phyloP scores from a whole-genome alignment of 495 filamentous ascomycete species.

The Aspergillus taichungensis region DNA sequence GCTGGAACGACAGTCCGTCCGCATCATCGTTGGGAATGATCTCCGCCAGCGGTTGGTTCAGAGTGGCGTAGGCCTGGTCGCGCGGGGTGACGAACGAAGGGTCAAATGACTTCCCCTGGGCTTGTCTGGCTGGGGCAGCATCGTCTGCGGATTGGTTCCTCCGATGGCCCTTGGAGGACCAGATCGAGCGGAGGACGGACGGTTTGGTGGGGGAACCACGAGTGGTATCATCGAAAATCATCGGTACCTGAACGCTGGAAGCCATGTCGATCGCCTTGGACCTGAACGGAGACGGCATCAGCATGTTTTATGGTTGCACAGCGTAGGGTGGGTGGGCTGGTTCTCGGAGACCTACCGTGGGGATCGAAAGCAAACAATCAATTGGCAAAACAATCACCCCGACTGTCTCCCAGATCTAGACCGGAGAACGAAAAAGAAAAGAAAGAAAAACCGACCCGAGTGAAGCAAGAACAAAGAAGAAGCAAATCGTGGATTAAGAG shows the following conservation, averaged over 20 bases:
- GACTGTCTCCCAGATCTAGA: slow-evolving; percentile 10
- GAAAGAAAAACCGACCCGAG: slow-evolving; percentile 6
- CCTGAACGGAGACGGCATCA: slow-evolving; percentile 15
- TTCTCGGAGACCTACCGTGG: slow-evolving; percentile 20
- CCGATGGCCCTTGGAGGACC: slow-evolving; percentile 32
- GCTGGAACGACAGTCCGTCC: slow-evolving; percentile 13
- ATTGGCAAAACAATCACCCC: no score
- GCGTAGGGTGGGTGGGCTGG: slow-evolving; percentile 11
- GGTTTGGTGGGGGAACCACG: slow-evolving; percentile 24
- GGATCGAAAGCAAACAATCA: no score
- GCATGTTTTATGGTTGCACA: not conserved
- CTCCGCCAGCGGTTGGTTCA: slow-evolving; percentile 29
- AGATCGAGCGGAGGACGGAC: slow-evolving; percentile 38
- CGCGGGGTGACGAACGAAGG: slow-evolving; percentile 18
- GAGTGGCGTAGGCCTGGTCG: slow-evolving; percentile 12
- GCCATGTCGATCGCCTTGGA: slow-evolving; percentile 33
- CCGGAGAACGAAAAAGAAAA: slow-evolving; percentile 16
- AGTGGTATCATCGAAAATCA: slow-evolving; percentile 38
- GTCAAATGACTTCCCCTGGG: slow-evolving; percentile 13
- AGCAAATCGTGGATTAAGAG: slow-evolving; percentile 5
- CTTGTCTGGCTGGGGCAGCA: slow-evolving; percentile 12
- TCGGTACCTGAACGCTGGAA: slow-evolving; percentile 25
- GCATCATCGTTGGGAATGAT: slow-evolving; percentile 33
- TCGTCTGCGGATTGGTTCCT: slow-evolving; percentile 35
- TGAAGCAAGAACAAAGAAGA: slow-evolving; percentile 14